Conservation (phyloP, 768 basidiomycete species). For the Polyporus arcularius region DNA sequence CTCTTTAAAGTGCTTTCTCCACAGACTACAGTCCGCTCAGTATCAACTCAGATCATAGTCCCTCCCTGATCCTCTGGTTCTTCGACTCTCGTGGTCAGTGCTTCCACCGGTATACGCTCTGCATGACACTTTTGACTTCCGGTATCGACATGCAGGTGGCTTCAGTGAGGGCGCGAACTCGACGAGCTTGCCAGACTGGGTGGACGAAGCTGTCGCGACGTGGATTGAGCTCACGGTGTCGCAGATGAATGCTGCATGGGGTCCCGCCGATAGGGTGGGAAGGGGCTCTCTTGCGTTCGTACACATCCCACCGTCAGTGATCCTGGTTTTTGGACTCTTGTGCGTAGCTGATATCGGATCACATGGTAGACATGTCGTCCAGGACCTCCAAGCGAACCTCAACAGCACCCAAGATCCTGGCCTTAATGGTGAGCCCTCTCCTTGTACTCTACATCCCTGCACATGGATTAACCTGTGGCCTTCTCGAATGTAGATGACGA, state of each 20-base stretch:
- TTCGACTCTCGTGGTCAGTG: conserved; percentile 70
- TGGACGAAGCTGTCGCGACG: conserved; percentile 58
- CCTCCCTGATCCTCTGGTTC: conserved; percentile 69
- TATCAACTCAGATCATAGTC: conserved; percentile 40
- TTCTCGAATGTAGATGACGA: conserved; percentile 44
- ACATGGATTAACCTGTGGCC: neutral
- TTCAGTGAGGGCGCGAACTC: conserved; percentile 46
- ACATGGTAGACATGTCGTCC: conserved; percentile 32
- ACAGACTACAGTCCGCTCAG: neutral
- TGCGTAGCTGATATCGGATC: neutral
- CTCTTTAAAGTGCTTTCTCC: neutral
- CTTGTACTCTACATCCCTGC: neutral
- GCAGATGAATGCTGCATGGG: conserved; percentile 61
- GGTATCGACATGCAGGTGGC: conserved; percentile 41
- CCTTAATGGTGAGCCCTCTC: conserved; percentile 36
- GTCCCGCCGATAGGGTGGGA: conserved; percentile 39
- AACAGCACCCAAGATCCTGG: conserved; percentile 45
- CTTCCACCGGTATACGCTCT: neutral
- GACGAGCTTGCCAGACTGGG: conserved; percentile 61
- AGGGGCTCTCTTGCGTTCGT: conserved; percentile 69
- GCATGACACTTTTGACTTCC: neutral
- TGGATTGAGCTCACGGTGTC: conserved; percentile 61
- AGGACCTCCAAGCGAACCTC: conserved; percentile 35
- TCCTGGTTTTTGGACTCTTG: neutral
- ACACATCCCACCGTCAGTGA: conserved; percentile 70